Base-by-base conservation (phyloP, 2,329 filamentous ascomycete genomes). In the Penicillium sp. region DNA sequence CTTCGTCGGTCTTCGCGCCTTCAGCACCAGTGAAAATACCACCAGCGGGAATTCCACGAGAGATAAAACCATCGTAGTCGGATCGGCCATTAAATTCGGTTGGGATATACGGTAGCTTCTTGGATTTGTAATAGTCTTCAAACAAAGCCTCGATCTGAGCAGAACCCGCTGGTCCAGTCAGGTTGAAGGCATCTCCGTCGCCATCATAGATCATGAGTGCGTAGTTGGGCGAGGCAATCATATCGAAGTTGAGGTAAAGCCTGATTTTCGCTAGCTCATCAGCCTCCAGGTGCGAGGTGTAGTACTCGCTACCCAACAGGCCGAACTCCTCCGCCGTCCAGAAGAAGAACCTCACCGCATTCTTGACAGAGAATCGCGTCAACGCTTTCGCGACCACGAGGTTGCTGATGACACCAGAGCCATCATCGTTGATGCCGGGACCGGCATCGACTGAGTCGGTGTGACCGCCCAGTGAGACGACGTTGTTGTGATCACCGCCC, bases 21-120 rank as follows among this genome's bases (percentile, higher is more conserved):
- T 92, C 89, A 1, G 89, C 89, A 38, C 89, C 89, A 2, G 89
- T 91, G 53, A 89, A 88, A 58, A 92, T 84, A 31, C 89, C 89
- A 24, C 89, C 89, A 1, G 84, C 84, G 0, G 89, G 87, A 40
- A 92, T 90, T 3, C 87, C 87, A 54, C 83, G 81, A 35, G 84
- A 80, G 66, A 92, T 87, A 76, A 93, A 92, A 1, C 85, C 87
- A 49, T 86, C 88, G 65, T 93, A 93, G 73, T 94, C 90, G 60
- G 86, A 90, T 56, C 89, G 85, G 7, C 89, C 89, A 64, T 91
- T 87, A 62, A 94, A 93, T 2, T 85, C 82, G 29, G 89, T 89
- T 56, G 88, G 84, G 0, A 85, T 88, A 69, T 86, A 87, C 72
- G 86, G 85, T 55, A 86, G 78, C 1, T 80, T 85, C 22, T 86